Evolutionary conservation across 805 yeast species (phyloP).

Genomic region (Starmerella asiatica): DNA sequence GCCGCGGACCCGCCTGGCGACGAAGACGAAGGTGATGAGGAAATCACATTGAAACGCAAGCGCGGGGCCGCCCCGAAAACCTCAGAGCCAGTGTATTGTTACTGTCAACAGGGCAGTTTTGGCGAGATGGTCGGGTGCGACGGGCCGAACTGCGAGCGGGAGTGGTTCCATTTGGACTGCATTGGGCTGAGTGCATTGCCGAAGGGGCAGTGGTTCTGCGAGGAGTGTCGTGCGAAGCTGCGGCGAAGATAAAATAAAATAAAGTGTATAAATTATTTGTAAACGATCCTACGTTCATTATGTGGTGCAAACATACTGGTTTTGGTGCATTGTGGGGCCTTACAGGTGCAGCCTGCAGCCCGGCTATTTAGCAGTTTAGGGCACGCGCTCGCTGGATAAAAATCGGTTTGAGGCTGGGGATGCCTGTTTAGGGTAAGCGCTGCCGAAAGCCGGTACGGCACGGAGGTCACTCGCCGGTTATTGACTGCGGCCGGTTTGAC

Average conservation of each 20-base stretch:
- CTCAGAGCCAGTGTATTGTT: conserved; percentile 76
- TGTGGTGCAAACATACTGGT: too few species aligned
- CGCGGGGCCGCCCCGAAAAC: conserved; percentile 13
- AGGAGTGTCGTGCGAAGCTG: conserved; percentile 36
- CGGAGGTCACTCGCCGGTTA: too few species aligned
- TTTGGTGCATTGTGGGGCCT: too few species aligned
- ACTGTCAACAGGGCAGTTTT: conserved; percentile 90
- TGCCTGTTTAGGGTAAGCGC: too few species aligned
- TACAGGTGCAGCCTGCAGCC: too few species aligned
- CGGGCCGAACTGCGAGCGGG: conserved; percentile 79
- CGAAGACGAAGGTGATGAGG: conserved; percentile 23
- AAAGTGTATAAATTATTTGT: neutral
- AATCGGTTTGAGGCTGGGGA: too few species aligned
- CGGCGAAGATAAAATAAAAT: conserved; percentile 10
- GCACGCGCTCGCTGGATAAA: too few species aligned
- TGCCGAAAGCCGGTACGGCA: too few species aligned
- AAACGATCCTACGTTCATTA: too few species aligned
- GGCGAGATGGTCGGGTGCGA: conserved; percentile 99
- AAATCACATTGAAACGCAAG: conserved; percentile 13
- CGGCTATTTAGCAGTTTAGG: too few species aligned
- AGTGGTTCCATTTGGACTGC: conserved; percentile 94
- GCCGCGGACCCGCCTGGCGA: conserved; percentile 8
- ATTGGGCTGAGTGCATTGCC: conserved; percentile 79
- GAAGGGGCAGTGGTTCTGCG: conserved; percentile 72
- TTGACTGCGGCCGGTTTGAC: too few species aligned